Evolutionary conservation across 2,329 filamentous ascomycete species (phyloP), one percentile per base, ranked within the genome.

Genomic region (Fusarium compactum): DNA sequence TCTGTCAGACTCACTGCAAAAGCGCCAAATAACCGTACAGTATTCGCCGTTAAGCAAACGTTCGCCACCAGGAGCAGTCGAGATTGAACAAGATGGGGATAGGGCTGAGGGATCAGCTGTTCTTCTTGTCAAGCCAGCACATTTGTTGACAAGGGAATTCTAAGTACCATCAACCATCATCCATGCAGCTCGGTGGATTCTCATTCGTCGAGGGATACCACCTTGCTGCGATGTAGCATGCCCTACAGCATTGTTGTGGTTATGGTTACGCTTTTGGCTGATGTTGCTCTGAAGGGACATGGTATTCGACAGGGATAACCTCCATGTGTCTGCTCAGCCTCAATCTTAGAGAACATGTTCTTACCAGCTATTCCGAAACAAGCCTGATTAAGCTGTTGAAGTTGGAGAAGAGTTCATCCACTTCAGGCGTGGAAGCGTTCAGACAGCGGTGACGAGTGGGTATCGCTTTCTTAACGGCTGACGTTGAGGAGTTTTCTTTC

Each of bases 31-130:
- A 46, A 51, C 14, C 46, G 43, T n/a, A 40, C 44, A 46, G 59
- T 53, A 60, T 59, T 64, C 50, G 30, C 59, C 41, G 50, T 50
- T 34, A 8, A 29, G 16, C 41, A 62, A 55, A 53, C 40, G 41
- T 66, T 69, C 34, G 65, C 65, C 68, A 71, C 69, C 30, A 24
- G n/a, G 43, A 51, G 29, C 44, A 47, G 32, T 58, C 32, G 38
- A 66, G 45, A 56, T 46, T n/a, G 48, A 69, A 53, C 34, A 34
- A 43, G 53, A 63, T 61, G 51, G 55, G 55, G 51, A 38, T 73
- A 75, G 69, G 73, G 71, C 73, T 74, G 71, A 75, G 34, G 48
- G 65, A 63, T 74, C 67, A 74, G 70, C 68, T 73, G 63, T 60
- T 69, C 41, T 53, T 57, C 58, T 56, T 51, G 48, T 48, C 40